Base-by-base conservation (phyloP, 2,329 filamentous ascomycete genomes). In the Colletotrichum theobromicola region DNA sequence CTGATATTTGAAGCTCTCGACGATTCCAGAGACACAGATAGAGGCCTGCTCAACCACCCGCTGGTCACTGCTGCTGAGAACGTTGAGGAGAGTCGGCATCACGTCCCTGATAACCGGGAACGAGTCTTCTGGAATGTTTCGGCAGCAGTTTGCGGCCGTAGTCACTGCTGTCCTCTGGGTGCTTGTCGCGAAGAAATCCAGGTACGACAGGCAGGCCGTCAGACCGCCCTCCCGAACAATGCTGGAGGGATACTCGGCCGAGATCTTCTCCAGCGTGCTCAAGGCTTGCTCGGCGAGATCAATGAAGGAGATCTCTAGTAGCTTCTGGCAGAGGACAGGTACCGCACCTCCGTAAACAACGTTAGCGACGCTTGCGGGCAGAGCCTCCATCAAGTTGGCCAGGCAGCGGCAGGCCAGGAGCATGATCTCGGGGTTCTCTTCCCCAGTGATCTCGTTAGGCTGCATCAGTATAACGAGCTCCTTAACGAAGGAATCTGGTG, bases 321-420 rank as follows among this genome's bases (percentile, higher is more conserved):
- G 88, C 84, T 98, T 99, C 81, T 96, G 94, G 85, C 97, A 98
- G 30, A 99, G 87, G 15, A 99, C 93, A 4, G 97, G 96, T 7
- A 99, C 97, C 37, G 97, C 97, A 64, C 95, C 95, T n/a, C 96
- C 96, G 82, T 98, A 98, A 5, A 98, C 97, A 16, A 99, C 95
- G 82, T 98, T 98, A 15, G 95, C 94, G 63, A 97, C 97, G 72
- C 96, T 96, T 37, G 95, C 93, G 24, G 97, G 96, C 34, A 99
- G 87, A 30, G 96, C 97, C 83, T 99, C 97, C 97, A 99, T 99
- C 70, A 99, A 85, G 82, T 99, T 98, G 74, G 97, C 97, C 79
- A 99, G 90, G 83, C 95, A 98, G 75, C 97, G 94, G 82, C 97
- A 99, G 24, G 97, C 96, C 75, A 98, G 89, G 15, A 99, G 92